A percentile compares a stretch with the other conserved stretches of the same genome.
Conservation (phyloP, 2,329 filamentous ascomycete genomes). For the Venturia carpophila region DNA sequence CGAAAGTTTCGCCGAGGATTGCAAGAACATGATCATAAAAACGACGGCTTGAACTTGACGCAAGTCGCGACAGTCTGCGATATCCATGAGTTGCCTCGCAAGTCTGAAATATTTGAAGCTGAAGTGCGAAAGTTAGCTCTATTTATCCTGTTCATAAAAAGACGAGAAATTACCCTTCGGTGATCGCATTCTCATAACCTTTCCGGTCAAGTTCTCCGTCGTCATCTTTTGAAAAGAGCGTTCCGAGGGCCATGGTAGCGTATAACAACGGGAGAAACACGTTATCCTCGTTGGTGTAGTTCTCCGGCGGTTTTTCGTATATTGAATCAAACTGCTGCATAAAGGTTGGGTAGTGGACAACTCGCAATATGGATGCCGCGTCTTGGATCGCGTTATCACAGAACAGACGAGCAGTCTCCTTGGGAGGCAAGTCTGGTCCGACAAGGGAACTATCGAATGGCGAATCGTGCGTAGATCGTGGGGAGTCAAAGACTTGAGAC, state of each 20-base stretch:
- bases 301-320: conserved; percentile 56
- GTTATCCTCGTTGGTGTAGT: conserved; percentile 39
- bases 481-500: conserved; percentile 60
- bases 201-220: conserved; percentile 30
- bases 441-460: conserved; percentile 50
- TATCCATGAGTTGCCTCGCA: conserved; percentile 43
- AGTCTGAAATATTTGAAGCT: conserved; percentile 44
- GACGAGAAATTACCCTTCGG: conserved; percentile 35
- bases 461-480: conserved; percentile 56
- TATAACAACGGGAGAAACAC: conserved; percentile 43
- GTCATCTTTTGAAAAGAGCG: conserved; percentile 38
- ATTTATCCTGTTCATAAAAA: background rate
- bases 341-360: conserved; percentile 76
- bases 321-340: conserved; percentile 68
- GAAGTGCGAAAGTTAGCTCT: background rate
- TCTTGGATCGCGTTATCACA: conserved; percentile 55
- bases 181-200: conserved; percentile 40
- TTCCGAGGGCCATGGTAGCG: conserved; percentile 41
- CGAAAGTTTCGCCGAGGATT: conserved; percentile 45
- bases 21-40: conserved; percentile 47
- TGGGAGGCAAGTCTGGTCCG: conserved; percentile 58
- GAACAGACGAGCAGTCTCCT: conserved; percentile 47
- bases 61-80: conserved; percentile 45
- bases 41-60: conserved; percentile 44
- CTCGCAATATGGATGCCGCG: conserved; percentile 56